These are phyloP conservation scores for Phytophthora idaei DNA, from an alignment of 352 stramenopile genomes.

Conservation along the genomic window DNA sequence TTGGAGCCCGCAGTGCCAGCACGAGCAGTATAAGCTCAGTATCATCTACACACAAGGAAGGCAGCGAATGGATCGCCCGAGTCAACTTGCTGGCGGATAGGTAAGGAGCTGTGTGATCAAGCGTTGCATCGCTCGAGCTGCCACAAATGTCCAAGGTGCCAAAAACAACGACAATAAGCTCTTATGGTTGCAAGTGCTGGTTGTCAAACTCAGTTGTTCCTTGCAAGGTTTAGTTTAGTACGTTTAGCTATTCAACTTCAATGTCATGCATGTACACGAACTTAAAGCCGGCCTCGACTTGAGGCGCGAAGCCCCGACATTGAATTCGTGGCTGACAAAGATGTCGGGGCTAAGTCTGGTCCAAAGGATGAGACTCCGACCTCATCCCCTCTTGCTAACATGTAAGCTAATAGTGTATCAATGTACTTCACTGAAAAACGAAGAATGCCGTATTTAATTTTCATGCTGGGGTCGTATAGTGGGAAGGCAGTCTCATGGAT, in stretches of 20 bases:
- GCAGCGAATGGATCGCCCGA: slow-evolving; percentile 19
- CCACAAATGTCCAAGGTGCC: slow-evolving; percentile 20
- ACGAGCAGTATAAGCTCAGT: slow-evolving; percentile 1
- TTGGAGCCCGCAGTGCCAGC: too few relatives aligned
- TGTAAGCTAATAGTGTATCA: too few relatives aligned
- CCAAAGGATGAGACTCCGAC: too few relatives aligned
- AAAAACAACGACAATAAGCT: slow-evolving; percentile 13
- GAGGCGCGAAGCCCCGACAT: not conserved
- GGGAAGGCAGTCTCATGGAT: too few relatives aligned
- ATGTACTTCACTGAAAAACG: too few relatives aligned
- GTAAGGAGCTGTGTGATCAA: slow-evolving; percentile 20
- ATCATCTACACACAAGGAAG: slow-evolving; percentile 13
- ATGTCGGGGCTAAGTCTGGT: not conserved
- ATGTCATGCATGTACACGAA: slow-evolving; percentile 1
- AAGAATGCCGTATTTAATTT: too few relatives aligned
- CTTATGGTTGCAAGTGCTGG: not conserved
- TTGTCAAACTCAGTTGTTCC: not conserved
- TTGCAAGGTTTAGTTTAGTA: not conserved
- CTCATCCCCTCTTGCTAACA: too few relatives aligned
- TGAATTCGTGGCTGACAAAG: slow-evolving; percentile 10
- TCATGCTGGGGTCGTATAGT: too few relatives aligned
- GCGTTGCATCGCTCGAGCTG: slow-evolving; percentile 12
- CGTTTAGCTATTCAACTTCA: slow-evolving; percentile 4
- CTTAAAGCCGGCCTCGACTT: slow-evolving; percentile 17
- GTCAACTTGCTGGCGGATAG: slow-evolving; percentile 24